phyloP scores from a whole-genome alignment of 2,329 filamentous ascomycete species.

The Tetracladium maxilliforme region DNA sequence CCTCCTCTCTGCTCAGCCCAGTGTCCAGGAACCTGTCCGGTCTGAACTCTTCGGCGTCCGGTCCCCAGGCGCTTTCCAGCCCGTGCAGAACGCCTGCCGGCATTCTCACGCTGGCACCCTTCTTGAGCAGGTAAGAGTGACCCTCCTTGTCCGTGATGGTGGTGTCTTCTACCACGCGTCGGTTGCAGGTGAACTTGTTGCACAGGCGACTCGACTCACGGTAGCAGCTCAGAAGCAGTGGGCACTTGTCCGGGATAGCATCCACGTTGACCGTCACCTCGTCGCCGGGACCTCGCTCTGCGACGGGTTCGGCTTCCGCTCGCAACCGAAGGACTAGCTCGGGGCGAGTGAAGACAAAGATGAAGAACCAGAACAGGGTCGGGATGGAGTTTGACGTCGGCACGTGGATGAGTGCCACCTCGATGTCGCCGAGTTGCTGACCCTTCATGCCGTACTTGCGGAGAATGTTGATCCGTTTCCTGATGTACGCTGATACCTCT shows the following conservation, averaged over 20 bases:
- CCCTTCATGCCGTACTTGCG: conserved; percentile 14
- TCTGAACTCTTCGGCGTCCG: conserved; percentile 23
- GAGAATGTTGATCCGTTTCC: background rate
- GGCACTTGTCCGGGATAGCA: conserved; percentile 20
- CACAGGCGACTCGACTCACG: conserved; percentile 27
- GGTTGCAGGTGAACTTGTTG: conserved; percentile 20
- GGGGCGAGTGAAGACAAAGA: conserved; percentile 13
- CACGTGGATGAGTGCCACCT: conserved; percentile 14
- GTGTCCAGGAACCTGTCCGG: conserved; percentile 24
- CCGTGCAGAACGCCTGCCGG: conserved; percentile 25
- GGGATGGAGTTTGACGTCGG: conserved; percentile 20
- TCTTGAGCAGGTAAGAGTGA: conserved; percentile 25
- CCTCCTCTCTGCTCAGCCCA: too few relatives aligned
- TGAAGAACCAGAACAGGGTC: conserved; percentile 20
- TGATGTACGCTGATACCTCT: conserved; percentile 1
- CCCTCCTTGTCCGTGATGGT: conserved; percentile 14
- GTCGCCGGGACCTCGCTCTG: background rate
- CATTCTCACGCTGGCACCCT: conserved; percentile 25
- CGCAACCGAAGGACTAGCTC: conserved; percentile 12
- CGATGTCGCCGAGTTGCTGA: conserved; percentile 13
- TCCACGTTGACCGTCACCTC: conserved; percentile 18
- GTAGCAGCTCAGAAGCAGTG: conserved; percentile 26
- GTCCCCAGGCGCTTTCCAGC: conserved; percentile 25
- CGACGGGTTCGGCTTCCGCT: conserved; percentile 13
- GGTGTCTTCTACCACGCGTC: conserved; percentile 25